These are phyloP conservation scores for Pseudopithomyces chartarum DNA, from an alignment of 2,329 filamentous ascomycete species.

Conservation along the genomic window DNA sequence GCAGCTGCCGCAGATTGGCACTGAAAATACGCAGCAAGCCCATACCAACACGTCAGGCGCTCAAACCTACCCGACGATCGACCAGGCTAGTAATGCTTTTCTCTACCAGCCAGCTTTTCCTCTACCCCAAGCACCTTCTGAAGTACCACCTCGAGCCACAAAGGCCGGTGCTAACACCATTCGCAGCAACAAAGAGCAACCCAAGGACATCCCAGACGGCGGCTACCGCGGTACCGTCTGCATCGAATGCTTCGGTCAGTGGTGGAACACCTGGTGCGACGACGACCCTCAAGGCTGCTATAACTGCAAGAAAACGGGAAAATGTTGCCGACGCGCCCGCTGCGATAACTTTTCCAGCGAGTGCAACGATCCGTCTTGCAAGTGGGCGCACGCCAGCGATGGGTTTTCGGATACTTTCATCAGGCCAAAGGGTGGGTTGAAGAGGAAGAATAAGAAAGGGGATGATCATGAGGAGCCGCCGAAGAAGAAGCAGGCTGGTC, in stretches of 20 bases:
- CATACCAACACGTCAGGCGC: no score
- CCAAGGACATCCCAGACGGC: conserved; percentile 1
- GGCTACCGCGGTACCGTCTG: background rate
- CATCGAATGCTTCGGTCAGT: background rate
- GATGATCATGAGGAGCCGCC: conserved; percentile 3
- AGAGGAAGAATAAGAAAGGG: conserved; percentile 1
- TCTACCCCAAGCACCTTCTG: no score
- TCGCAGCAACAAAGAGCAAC: background rate
- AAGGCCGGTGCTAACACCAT: no score
- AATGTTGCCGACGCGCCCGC: background rate
- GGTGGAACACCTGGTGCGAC: conserved; percentile 7
- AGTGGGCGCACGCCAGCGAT: background rate
- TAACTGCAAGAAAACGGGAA: background rate
- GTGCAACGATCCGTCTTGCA: background rate
- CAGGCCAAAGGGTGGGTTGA: background rate
- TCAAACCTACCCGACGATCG: no score
- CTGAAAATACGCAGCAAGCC: no score
- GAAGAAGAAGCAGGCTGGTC: background rate
- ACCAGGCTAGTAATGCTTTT: no score
- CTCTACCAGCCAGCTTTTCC: no score
- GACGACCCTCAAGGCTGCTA: background rate
- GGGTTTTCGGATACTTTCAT: background rate
- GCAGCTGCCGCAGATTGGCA: no score
- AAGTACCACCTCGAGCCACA: no score
- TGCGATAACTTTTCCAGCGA: background rate